Base-by-base conservation (phyloP, 2,329 filamentous ascomycete genomes). In the Ceratocystis colombiana region DNA sequence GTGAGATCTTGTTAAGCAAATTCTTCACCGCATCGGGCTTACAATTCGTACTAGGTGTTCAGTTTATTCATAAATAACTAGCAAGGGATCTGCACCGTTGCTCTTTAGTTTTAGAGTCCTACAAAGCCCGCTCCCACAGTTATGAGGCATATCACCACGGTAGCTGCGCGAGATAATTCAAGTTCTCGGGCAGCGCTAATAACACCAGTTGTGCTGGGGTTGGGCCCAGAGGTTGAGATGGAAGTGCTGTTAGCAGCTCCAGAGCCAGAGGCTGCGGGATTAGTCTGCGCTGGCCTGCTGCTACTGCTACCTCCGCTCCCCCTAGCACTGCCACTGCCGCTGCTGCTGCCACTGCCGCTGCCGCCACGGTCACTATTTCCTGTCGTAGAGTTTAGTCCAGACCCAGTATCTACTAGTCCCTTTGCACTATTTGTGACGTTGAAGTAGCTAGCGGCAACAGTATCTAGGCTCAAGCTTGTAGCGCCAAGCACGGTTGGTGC, bases 391-490 rank as follows among this genome's bases (percentile, higher is more conserved):
- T 64, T 64, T 17, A n/a, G 44, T n/a, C 25, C 17, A n/a, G 12
- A 59, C n/a, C 28, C 28, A 1, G 15, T 12, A 20, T 59, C 55
- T 15, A 59, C 30, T 8, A 22, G 33, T 7, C 41, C 30, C 5
- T 45, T 64, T 22, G 41, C 74, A 6, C 73, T 68, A 69, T 77
- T 77, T 5, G 75, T 74, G 41, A 77, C 76, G 68, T 74, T 75
- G 69, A 73, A 77, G 66, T 71, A 77, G 65, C 75, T 75, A 17
- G 74, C 75, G 0, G 75, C 75, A 4, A 76, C 73, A 1, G 76
- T 73, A 20, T 48, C 55, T 61, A 70, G 69, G 50, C 69, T 65
- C 45, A 77, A 71, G 15, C 72, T 72, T 15, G 74, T 74, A 12
- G 71, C 66, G 50, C 68, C 69, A 61, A 78, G 72, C 17, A 73